Conservation (phyloP, 805 yeast genomes). For the Yarrowia yakushimensis region DNA sequence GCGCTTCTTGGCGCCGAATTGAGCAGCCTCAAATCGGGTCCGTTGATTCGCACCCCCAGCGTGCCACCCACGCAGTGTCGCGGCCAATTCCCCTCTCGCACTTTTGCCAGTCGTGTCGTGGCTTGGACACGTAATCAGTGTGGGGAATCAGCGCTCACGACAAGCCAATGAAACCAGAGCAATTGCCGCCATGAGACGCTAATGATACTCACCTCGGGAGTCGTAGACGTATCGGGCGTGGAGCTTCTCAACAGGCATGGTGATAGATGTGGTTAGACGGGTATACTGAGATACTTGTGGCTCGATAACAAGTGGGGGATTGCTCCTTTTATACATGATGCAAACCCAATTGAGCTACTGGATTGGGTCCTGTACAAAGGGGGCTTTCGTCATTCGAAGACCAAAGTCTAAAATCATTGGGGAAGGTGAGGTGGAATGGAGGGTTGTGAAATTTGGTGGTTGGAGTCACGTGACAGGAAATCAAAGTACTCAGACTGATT, state of each 20-base stretch:
- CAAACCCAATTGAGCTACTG: constrained; percentile 22
- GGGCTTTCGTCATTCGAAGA: constrained; percentile 4
- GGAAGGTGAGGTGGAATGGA: background rate
- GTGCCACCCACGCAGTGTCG: background rate
- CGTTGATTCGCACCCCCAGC: background rate
- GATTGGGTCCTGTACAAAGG: constrained; percentile 17
- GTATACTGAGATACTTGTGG: constrained; percentile 21
- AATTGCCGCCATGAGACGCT: background rate
- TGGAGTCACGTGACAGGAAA: background rate
- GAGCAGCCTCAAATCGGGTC: background rate
- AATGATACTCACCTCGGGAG: constrained; percentile 71
- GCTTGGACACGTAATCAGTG: background rate
- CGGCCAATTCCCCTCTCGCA: background rate
- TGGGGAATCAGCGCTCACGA: background rate
- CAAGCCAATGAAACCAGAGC: background rate
- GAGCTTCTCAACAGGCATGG: constrained; percentile 82
- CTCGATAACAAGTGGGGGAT: background rate
- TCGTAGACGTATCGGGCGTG: constrained; percentile 97
- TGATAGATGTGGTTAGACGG: constrained; percentile 25
- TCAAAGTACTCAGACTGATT: background rate
- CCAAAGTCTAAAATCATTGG: constrained; percentile 8
- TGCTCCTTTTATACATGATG: constrained; percentile 22
- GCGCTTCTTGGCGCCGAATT: background rate
- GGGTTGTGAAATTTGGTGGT: background rate
- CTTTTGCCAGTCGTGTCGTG: background rate